Base-by-base conservation (phyloP, 2,329 filamentous ascomycete genomes). In the Sporothrix protearum region DNA sequence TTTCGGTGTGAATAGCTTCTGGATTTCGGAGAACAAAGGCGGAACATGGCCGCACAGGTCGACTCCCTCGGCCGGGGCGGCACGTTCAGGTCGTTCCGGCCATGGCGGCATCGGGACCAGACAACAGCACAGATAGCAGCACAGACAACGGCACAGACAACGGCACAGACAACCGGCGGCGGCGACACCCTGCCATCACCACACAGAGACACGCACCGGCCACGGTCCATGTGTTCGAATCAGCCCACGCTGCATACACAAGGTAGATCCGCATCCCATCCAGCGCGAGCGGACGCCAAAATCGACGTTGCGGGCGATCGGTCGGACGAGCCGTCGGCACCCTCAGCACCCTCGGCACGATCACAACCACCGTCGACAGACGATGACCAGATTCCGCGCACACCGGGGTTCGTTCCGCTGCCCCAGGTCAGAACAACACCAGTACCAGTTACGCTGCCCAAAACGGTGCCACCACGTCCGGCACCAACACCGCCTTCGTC, bases 1-100 rank as follows among this genome's bases (percentile, higher is more conserved):
- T 47, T 59, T 39, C 16, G 55, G 55, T 22, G 55, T 55, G 28
- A 25, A 25, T 22, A 53, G n/a, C n/a, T n/a, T n/a, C 6, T 47
- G 4, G 42, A 6, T 19, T 47, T 19, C 14, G 39, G 14, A 33
- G 25, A 16, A 16, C 28, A 33, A 10, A 33, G 10, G 14, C 16
- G 28, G 12, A 33, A 33, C 49, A 79, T 80, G 78, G 76, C 76
- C 57, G 68, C 78, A 22, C 77, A 78, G 64, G 70, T 78, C 45
- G 77, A 77, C 47, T 59, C 76, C 39, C 57, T 76, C 47, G 73
- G 59, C 47, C 61, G 61, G 39, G 75, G 73, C 55, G 69, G 67
- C 36, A 39, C 72, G 16, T 71, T 78, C 57, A 75, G 77, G 68
- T 71, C 76, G 39, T 75, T 77, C 63, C 75, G 75, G 39, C 75